Base-by-base conservation (phyloP, 306 rosid genomes). In the Cucumis cinereus region DNA sequence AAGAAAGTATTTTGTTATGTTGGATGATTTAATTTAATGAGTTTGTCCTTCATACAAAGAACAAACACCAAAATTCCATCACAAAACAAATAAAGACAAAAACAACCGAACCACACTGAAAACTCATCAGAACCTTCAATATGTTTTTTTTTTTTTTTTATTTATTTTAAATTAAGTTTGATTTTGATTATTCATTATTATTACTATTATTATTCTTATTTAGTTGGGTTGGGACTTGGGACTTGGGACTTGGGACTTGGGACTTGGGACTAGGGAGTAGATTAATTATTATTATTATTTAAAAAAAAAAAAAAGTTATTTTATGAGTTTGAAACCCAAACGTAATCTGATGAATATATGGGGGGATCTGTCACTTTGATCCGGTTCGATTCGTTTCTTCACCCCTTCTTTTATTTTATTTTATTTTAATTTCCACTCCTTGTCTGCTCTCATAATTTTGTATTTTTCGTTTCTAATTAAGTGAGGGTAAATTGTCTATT, bases 361-460 rank as follows among this genome's bases (percentile, higher is more conserved):
- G 73, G 17, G 73, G 73, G 73, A 66, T 66, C 33, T 66, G 73
- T 40, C 73, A 30, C 53, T 66, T 66, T 40, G 73, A 66, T 66
- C n/a, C 73, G 73, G 73, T 20, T 17, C 73, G 73, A 66, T 66
- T 66, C 53, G 19, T 11, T 66, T 40, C 73, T n/a, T 66, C 28
- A 66, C 68, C 68, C 68, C 1, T 2, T 3, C 52, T 2, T 11
- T 45, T 45, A 9, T 45, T 10, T n/a, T n/a, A n/a, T n/a, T n/a
- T n/a, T n/a, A n/a, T n/a, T n/a, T n/a, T 38, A 5, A 7, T 7
- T 38, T 8, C 7, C 41, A 6, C 41, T 36, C 5, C 41, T 36
- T 5, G 8, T 38, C 49, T 43, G 10, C 49, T 45, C 12, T 43
- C 1, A 3, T 0, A 41, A 41, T 45, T 7, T 41, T 40, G 45